These are phyloP conservation scores for Arthrobotrys musiformis DNA, from an alignment of 2,329 filamentous ascomycete species.

Conservation along the genomic window DNA sequence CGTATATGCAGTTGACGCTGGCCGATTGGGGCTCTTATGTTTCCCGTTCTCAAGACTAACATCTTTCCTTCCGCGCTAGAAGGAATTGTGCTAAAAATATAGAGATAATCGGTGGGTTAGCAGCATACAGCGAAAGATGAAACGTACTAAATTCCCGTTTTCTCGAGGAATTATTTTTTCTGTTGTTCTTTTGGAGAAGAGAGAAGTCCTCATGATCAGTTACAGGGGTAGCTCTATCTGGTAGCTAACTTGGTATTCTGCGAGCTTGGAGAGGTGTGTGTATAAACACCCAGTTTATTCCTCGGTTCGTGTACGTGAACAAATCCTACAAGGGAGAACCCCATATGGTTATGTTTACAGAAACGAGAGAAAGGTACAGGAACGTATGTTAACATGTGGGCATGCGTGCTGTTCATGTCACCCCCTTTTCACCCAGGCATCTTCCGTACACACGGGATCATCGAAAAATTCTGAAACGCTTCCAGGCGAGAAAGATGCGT, in stretches of 20 bases:
- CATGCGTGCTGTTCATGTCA: not conserved
- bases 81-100: not conserved
- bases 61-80: not conserved
- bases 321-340: too few species aligned
- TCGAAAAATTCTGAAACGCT: not conserved
- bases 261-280: too few species aligned
- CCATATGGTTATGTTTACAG: not conserved
- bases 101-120: not conserved
- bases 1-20: not conserved
- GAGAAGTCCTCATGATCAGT: too few species aligned
- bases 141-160: not conserved
- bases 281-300: too few species aligned
- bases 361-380: too few species aligned
- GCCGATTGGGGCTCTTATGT: not conserved
- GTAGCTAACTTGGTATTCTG: too few species aligned
- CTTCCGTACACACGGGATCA: not conserved
- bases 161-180: not conserved
- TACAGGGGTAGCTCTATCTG: not conserved
- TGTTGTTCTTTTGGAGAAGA: too few species aligned
- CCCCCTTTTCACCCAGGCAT: too few species aligned
- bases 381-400: too few species aligned
- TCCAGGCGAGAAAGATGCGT: not conserved
- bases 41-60: not conserved
- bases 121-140: not conserved
- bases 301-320: too few species aligned